Evolutionary conservation across 2,329 filamentous ascomycete species (phyloP).

Genomic region (Pezicula neosporulosa): DNA sequence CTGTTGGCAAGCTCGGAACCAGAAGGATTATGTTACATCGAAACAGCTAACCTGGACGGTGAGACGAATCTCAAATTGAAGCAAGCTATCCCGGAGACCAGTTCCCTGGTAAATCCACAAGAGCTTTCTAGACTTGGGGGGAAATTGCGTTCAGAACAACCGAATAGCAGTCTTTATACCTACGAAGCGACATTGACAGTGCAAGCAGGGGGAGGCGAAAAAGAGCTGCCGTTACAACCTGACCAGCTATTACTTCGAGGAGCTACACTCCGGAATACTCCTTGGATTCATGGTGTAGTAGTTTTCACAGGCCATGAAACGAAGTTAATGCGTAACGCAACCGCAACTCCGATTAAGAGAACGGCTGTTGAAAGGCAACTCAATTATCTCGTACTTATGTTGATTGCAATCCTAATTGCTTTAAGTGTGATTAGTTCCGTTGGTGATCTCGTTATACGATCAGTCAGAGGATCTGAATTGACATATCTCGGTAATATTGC

Average conservation of each 20-base stretch:
- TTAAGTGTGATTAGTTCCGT: constrained; percentile 89
- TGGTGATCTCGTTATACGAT: constrained; percentile 80
- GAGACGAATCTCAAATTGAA: constrained; percentile 99
- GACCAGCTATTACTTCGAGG: constrained; percentile 92
- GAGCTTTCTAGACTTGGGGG: constrained; percentile 85
- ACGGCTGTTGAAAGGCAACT: constrained; percentile 94
- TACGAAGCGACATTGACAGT: constrained; percentile 96
- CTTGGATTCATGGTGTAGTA: constrained; percentile 93
- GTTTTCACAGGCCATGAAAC: constrained; percentile 98
- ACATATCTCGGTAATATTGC: constrained; percentile 67
- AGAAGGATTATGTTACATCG: constrained; percentile 96
- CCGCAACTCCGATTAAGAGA: constrained; percentile 93
- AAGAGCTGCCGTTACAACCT: constrained; percentile 83
- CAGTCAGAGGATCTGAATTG: constrained; percentile 58
- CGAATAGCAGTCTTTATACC: constrained; percentile 96
- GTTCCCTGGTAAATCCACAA: constrained; percentile 77
- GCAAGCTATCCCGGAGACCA: constrained; percentile 91
- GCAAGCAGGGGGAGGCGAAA: constrained; percentile 85
- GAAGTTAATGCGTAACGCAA: constrained; percentile 98
- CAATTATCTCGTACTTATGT: constrained; percentile 87
- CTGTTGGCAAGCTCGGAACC: constrained; percentile 93
- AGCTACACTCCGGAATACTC: constrained; percentile 91
- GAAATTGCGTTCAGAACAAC: constrained; percentile 88
- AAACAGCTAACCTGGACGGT: constrained; percentile 95
- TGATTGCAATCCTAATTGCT: constrained; percentile 77